These are phyloP conservation scores for Starmerella floricola DNA, from an alignment of 805 yeast species.

Conservation along the genomic window DNA sequence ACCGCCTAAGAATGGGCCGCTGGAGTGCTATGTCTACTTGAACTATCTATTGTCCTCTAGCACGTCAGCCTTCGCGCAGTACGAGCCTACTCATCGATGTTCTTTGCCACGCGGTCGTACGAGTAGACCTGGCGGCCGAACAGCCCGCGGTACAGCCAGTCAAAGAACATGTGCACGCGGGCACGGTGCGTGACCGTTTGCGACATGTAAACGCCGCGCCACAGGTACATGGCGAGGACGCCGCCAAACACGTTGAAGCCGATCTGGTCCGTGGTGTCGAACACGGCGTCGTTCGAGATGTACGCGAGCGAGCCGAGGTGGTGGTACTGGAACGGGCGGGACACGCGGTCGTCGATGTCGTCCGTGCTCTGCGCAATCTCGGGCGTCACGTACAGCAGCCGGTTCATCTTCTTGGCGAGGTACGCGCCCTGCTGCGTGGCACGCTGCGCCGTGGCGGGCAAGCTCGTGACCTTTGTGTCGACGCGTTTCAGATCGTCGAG, in stretches of 20 bases:
- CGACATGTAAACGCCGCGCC: constrained; percentile 62
- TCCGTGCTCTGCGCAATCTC: constrained; percentile 31
- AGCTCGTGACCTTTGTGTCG: constrained; percentile 50
- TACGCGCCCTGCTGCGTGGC: constrained; percentile 62
- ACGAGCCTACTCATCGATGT: not conserved
- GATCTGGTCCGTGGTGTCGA: constrained; percentile 39
- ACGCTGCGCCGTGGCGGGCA: constrained; percentile 66
- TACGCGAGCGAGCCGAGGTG: constrained; percentile 60
- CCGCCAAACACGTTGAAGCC: constrained; percentile 54
- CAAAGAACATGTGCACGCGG: constrained; percentile 50
- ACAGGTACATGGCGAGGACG: constrained; percentile 54
- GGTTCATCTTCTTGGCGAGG: constrained; percentile 47
- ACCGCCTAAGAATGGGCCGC: too few species aligned
- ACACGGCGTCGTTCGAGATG: constrained; percentile 58
- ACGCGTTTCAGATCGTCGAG: constrained; percentile 40
- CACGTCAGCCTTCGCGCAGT: too few species aligned
- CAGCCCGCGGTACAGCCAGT: constrained; percentile 48
- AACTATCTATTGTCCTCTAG: too few species aligned
- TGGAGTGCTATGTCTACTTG: too few species aligned
- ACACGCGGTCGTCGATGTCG: constrained; percentile 44
- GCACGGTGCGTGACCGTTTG: constrained; percentile 55
- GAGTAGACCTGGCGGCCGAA: constrained; percentile 30
- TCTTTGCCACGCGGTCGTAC: constrained; percentile 20
- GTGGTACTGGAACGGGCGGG: constrained; percentile 48
- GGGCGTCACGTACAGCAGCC: constrained; percentile 31